These are phyloP conservation scores for Croton setiger DNA, from an alignment of 441 rosid species.

Conservation along the genomic window DNA sequence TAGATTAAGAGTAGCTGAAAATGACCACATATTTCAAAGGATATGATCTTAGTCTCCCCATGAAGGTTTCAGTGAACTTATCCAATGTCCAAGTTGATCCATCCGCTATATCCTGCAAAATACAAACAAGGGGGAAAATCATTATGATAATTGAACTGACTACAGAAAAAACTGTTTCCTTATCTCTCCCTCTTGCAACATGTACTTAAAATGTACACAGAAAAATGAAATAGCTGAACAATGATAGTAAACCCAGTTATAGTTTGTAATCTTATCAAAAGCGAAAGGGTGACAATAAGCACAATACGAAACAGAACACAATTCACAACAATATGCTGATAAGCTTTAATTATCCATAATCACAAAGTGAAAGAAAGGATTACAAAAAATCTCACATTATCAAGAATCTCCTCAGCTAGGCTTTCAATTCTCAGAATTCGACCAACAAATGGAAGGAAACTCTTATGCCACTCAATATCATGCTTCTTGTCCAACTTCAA, in stretches of 20 bases:
- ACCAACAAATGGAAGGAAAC: slow-evolving; percentile 64
- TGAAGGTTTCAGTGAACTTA: slow-evolving; percentile 51
- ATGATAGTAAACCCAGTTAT: background rate
- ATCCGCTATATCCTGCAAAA: slow-evolving; percentile 41
- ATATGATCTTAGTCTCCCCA: slow-evolving; percentile 68
- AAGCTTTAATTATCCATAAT: background rate
- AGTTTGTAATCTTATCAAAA: background rate
- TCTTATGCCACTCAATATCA: slow-evolving; percentile 64
- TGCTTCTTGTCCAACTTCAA: slow-evolving; percentile 68
- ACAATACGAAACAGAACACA: background rate
- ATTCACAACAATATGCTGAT: background rate
- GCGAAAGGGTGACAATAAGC: background rate
- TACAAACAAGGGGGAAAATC: background rate
- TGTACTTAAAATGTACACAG: background rate
- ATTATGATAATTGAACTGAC: background rate
- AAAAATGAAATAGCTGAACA: slow-evolving; percentile 1
- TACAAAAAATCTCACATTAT: slow-evolving; percentile 40
- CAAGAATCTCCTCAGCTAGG: slow-evolving; percentile 76
- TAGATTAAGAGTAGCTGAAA: slow-evolving; percentile 11
- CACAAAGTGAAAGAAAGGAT: background rate
- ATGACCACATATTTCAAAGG: slow-evolving; percentile 42
- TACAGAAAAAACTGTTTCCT: background rate
- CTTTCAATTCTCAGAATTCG: slow-evolving; percentile 76
- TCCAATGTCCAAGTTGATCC: slow-evolving; percentile 67
- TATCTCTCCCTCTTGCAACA: background rate